Percentiles rank a stretch among this genome's conserved stretches.
Conservation (phyloP, 2,329 filamentous ascomycete species). For the Ustulina deusta region DNA sequence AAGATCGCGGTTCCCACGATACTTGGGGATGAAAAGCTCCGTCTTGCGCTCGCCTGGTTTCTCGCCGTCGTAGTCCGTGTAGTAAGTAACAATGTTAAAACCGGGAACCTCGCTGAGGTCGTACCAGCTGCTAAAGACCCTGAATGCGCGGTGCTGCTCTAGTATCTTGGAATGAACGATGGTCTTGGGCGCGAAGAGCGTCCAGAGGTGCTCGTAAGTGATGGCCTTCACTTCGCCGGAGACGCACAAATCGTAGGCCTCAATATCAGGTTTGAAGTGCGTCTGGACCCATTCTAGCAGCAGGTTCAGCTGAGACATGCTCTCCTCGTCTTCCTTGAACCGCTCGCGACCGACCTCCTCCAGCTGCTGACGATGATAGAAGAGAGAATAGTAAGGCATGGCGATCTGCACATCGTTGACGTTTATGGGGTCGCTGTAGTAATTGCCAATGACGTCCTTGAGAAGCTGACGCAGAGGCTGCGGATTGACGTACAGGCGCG, state of each 20-base stretch:
- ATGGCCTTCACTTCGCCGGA: constrained; percentile 45
- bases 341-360: constrained; percentile 45
- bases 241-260: constrained; percentile 46
- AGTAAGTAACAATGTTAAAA: constrained; percentile 45
- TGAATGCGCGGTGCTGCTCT: constrained; percentile 49
- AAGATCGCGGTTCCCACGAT: constrained; percentile 45
- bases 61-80: constrained; percentile 54
- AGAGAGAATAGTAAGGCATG: constrained; percentile 47
- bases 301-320: constrained; percentile 45
- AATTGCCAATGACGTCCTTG: constrained; percentile 48
- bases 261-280: constrained; percentile 47
- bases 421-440: constrained; percentile 40
- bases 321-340: constrained; percentile 48
- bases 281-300: constrained; percentile 50
- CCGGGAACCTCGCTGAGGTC: constrained; percentile 40
- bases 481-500: constrained; percentile 49
- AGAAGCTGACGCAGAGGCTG: constrained; percentile 48
- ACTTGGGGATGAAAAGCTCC: constrained; percentile 47
- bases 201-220: constrained; percentile 49
- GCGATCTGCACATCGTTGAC: constrained; percentile 44
- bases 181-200: constrained; percentile 46
- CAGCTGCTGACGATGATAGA: constrained; percentile 46
- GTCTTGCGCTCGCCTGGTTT: constrained; percentile 46
- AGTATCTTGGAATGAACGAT: constrained; percentile 47
- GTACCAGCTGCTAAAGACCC: constrained; percentile 48